These are phyloP conservation scores for Rhizoctonia solani DNA, from an alignment of 1,284 basidiomycete genomes.

Conservation along the genomic window DNA sequence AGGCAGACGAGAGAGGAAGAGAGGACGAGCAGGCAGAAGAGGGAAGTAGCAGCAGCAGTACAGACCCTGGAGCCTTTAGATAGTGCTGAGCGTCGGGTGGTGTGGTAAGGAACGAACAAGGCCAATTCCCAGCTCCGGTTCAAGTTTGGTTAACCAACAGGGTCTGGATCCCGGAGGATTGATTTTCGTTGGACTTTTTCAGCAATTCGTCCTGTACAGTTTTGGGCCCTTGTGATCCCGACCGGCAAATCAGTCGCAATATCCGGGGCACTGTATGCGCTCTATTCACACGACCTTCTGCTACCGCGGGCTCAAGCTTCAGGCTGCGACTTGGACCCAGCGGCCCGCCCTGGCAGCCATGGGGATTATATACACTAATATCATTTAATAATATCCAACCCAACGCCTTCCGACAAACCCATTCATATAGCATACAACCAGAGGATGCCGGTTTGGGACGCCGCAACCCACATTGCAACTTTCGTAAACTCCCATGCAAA, in stretches of 20 bases:
- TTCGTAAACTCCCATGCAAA: too few species aligned
- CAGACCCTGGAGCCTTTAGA: not conserved
- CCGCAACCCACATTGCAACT: too few species aligned
- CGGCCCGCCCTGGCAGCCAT: too few species aligned
- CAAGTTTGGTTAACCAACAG: slow-evolving; percentile 30
- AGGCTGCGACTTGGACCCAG: too few species aligned
- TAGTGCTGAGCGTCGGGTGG: not conserved
- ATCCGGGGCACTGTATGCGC: not conserved
- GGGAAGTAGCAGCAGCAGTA: too few species aligned
- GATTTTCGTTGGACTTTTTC: slow-evolving; percentile 20
- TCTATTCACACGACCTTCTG: not conserved
- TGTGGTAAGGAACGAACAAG: not conserved
- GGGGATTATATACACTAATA: too few species aligned
- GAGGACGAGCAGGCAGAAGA: not conserved
- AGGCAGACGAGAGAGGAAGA: too few species aligned
- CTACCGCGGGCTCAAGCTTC: not conserved
- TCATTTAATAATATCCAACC: too few species aligned
- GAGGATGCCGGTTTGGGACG: too few species aligned
- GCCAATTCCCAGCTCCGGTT: not conserved
- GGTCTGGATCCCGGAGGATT: slow-evolving; percentile 16
- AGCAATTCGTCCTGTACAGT: slow-evolving; percentile 17
- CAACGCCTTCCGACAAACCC: too few species aligned
- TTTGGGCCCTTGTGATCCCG: not conserved
- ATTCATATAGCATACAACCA: too few species aligned
- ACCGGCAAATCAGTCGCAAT: not conserved